Evolutionary conservation across 2,329 filamentous ascomycete species (phyloP), one percentile per base, ranked within the genome.

Genomic region (Xylariaceae sp.): DNA sequence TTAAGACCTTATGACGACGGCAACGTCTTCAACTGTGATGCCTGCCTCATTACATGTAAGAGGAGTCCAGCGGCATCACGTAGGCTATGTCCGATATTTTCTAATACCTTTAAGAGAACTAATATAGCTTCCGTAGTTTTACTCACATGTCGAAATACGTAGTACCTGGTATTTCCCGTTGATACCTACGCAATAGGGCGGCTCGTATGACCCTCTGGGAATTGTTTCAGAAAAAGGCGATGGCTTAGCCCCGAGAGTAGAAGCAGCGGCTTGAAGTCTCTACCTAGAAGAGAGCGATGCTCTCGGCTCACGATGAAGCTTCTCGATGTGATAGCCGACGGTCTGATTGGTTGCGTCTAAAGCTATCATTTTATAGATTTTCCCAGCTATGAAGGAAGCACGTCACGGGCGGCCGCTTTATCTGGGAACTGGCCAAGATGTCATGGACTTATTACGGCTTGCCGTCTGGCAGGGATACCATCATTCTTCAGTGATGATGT

Each of bases 401-500:
- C 19, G 20, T 54, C 46, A 26, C 23, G 50, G n/a, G 40, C 37
- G 51, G 26, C 56, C 29, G 48, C 41, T 21, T 37, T 23, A 44
- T 14, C 41, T 51, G 53, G 37, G 40, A 41, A 26, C 26, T 55
- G 21, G 47, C 14, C n/a, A n/a, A 51, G 20, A 50, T 23, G 42
- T 20, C 40, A 21, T 52, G 26, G 41, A 23, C 40, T 52, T 16
- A 32, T 52, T 16, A 32, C 51, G 32, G 56, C 37, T 49, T 56
- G n/a, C 44, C 20, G 23, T 40, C 52, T 47, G 48, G 44, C 48
- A 54, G 54, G 55, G 59, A 52, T 58, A 42, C 50, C n/a, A 29
- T 32, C 54, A 46, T 48, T 50, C 55, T 59, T 56, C 40, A 62
- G 55, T 51, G 52, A 56, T 29, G 12, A 18, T 23, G n/a, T 18